Evolutionary conservation across 2,329 filamentous ascomycete genomes (phyloP).

Genomic region (Aspergillus sp.): DNA sequence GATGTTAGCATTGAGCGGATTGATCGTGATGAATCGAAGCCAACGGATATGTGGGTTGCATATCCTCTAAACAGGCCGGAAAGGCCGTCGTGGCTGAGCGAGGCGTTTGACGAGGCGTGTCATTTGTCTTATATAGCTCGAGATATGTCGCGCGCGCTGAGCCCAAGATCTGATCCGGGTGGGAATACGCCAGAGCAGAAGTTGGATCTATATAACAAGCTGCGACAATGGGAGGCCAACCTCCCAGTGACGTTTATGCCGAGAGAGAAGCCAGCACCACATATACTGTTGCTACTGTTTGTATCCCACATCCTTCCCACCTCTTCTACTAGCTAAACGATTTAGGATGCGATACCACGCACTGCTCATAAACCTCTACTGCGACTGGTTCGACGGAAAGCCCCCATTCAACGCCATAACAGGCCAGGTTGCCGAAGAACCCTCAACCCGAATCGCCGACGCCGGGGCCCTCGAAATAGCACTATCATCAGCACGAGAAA

Average conservation of each 20-base stretch:
- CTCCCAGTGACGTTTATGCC: constrained; percentile 10
- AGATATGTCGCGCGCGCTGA: constrained; percentile 16
- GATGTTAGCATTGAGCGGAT: constrained; percentile 17
- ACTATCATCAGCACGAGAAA: constrained; percentile 21
- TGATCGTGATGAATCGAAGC: neutral
- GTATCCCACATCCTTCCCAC: neutral
- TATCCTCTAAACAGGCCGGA: constrained; percentile 13
- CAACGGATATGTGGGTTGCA: constrained; percentile 15
- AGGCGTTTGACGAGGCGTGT: constrained; percentile 23
- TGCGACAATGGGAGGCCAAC: constrained; percentile 13
- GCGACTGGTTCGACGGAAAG: constrained; percentile 16
- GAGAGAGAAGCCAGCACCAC: constrained; percentile 6
- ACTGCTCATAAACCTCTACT: constrained; percentile 26
- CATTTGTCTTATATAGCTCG: constrained; percentile 20
- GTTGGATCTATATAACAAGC: constrained; percentile 12
- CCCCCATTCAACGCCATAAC: neutral
- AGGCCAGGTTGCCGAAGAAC: neutral
- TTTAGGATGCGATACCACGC: constrained; percentile 29
- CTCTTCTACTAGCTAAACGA: too few relatives aligned
- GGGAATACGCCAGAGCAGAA: constrained; percentile 5
- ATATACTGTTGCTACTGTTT: constrained; percentile 19
- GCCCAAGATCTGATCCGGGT: neutral
- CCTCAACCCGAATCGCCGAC: neutral
- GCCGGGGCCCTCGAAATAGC: constrained; percentile 11
- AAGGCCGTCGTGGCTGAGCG: constrained; percentile 14